These are phyloP conservation scores for Termitomyces heimii DNA, from an alignment of 768 basidiomycete species.

Conservation along the genomic window DNA sequence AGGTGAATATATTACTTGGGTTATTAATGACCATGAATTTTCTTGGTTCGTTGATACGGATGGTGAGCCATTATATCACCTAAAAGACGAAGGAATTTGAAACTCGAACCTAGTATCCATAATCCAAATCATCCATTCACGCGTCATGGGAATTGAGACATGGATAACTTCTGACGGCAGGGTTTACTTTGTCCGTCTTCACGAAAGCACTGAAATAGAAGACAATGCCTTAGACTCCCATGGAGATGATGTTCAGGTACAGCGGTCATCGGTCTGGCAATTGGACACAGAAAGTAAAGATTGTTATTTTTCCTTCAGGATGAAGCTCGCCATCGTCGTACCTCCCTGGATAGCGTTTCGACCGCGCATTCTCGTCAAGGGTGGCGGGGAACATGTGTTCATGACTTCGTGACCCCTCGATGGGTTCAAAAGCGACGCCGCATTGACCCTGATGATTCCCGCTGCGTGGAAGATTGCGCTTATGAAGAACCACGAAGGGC, in stretches of 20 bases:
- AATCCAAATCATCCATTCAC: conserved; percentile 53
- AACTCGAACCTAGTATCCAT: conserved; percentile 47
- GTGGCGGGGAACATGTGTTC: conserved; percentile 81
- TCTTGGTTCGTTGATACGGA: conserved; percentile 73
- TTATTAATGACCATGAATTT: conserved; percentile 57
- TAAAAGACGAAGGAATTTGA: neutral
- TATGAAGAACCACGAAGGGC: conserved; percentile 69
- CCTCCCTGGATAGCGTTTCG: conserved; percentile 15
- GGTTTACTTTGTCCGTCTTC: conserved; percentile 70
- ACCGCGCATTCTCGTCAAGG: conserved; percentile 18
- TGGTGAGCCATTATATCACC: conserved; percentile 35
- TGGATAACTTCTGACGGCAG: conserved; percentile 87
- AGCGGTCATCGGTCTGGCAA: neutral
- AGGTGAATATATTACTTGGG: conserved; percentile 65
- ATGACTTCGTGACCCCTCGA: conserved; percentile 65
- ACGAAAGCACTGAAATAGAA: conserved; percentile 29
- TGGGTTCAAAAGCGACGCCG: conserved; percentile 76
- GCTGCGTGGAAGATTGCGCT: conserved; percentile 17
- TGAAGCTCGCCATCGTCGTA: conserved; percentile 6
- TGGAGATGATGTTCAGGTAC: conserved; percentile 18
- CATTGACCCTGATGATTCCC: conserved; percentile 40
- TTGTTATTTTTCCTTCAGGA: conserved; percentile 1
- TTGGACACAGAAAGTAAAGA: neutral
- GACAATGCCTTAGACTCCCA: conserved; percentile 6
- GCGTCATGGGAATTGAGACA: conserved; percentile 58